Base-by-base conservation (phyloP, 371 early-diverging fungal species). In the Apophysomyces sp. region DNA sequence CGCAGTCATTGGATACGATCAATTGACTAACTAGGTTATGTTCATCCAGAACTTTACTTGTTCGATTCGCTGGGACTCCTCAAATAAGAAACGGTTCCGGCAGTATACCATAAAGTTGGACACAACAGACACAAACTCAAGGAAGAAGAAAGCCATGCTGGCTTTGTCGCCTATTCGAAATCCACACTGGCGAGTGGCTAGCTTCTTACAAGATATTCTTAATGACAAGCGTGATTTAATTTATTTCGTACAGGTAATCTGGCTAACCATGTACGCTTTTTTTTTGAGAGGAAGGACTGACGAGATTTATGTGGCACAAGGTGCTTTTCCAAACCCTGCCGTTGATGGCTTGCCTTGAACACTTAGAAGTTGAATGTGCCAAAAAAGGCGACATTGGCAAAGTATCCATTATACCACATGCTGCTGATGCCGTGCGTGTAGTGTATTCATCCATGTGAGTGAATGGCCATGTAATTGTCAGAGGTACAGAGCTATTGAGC, bases 391-490 rank as follows among this genome's bases (percentile, higher is more conserved):
- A 69, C 18, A 60, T 80, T 62, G 72, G 76, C 53, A 68, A 67
- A 37, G 32, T 85, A 29, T 80, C 83, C 11, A 77, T 85, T 60
- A 77, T 85, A 41, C 86, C 86, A 24, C 83, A 81, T 27, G 72
- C 80, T 24, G 77, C 72, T 24, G 80, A 83, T 52, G 71, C 81
- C 31, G 78, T 82, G 39, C 81, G 86, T 29, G 71, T 85, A n/a
- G 71, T 85, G 36, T 83, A 77, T 65, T 76, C 82, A 54, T 72
- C 86, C 55, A 71, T 68, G 83, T 83, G 77, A 55, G 72, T 65
- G 15, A 15, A 21, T 9, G 40, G 63, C 40, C 11, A 34, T 16
- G 15, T 18, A 18, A 2, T 15, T 36, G 28, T n/a, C 40, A 4
- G n/a, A 59, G 51, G 31, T 9, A n/a, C 27, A 9, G 36, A 15